A percentile compares a stretch with the other conserved stretches of the same genome.
Evolutionary conservation across 257 asterid species (phyloP).

Genomic region (Rauvolfia tetraphylla): DNA sequence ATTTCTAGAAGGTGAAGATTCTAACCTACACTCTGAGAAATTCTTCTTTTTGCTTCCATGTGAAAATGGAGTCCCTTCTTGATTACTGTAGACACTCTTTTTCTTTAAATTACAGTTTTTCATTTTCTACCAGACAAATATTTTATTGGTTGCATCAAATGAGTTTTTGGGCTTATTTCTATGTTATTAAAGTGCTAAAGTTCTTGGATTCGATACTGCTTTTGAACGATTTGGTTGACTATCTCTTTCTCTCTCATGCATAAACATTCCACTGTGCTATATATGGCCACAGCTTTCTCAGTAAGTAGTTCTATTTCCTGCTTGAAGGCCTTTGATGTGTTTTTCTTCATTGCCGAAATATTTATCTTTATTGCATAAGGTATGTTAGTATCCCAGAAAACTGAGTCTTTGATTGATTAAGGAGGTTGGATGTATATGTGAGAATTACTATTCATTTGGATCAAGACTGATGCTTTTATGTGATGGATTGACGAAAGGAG

Average conservation of each 20-base stretch:
- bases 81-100: neutral
- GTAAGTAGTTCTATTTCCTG: neutral
- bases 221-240: neutral
- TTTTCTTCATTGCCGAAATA: neutral
- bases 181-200: neutral
- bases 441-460: constrained; percentile 64
- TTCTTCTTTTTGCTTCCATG: neutral
- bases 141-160: neutral
- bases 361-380: constrained; percentile 35
- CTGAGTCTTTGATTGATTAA: constrained; percentile 47
- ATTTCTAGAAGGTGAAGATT: no score
- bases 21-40: no score
- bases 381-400: constrained; percentile 53
- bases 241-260: neutral
- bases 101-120: neutral
- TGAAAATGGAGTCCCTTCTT: neutral
- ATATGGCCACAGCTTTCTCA: neutral
- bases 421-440: constrained; percentile 77
- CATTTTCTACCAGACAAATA: neutral
- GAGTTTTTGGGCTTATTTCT: neutral
- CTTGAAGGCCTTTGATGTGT: neutral
- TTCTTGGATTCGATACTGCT: neutral
- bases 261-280: neutral
- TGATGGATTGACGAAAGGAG: constrained; percentile 75
- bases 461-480: constrained; percentile 59